A percentile compares a stretch with the other conserved stretches of the same genome.
Evolutionary conservation across 2,329 filamentous ascomycete species (phyloP).

Genomic region (Pseudogymnoascus sp.): DNA sequence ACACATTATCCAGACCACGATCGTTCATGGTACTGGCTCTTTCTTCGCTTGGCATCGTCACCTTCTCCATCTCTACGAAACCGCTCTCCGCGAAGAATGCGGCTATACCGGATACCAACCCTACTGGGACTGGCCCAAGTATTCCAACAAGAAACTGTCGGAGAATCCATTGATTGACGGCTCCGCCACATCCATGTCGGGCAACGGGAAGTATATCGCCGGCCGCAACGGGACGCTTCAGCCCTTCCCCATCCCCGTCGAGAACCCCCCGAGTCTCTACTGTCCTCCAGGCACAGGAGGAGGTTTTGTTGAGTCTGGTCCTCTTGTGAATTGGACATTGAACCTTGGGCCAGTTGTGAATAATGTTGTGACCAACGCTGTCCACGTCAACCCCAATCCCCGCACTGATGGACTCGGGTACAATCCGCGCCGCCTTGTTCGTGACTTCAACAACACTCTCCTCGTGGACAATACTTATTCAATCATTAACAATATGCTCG

Average conservation of each 20-base stretch:
- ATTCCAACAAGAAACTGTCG: not conserved
- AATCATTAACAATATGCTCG: conserved; percentile 32
- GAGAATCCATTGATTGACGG: conserved; percentile 36
- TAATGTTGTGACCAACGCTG: not conserved
- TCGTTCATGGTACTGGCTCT: conserved; percentile 29
- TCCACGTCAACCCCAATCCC: conserved; percentile 12
- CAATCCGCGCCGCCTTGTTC: conserved; percentile 33
- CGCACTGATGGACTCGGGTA: conserved; percentile 22
- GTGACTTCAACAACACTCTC: conserved; percentile 29
- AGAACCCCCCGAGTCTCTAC: not conserved
- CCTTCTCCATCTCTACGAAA: conserved; percentile 32
- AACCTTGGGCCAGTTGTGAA: not conserved
- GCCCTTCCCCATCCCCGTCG: not conserved
- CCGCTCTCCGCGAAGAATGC: conserved; percentile 33
- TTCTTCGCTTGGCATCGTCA: conserved; percentile 37
- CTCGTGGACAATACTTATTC: conserved; percentile 29
- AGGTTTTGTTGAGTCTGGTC: not conserved
- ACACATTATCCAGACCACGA: conserved; percentile 30
- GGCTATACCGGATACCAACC: conserved; percentile 21
- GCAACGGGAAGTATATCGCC: conserved; percentile 33
- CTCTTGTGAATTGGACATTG: not conserved
- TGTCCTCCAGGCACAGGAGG: not conserved
- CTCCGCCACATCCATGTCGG: conserved; percentile 41
- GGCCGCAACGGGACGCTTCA: not conserved
- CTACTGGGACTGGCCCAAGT: not conserved